phyloP scores from a whole-genome alignment of 1,139 yeast species.

The Kluyveromyces marxianus region DNA sequence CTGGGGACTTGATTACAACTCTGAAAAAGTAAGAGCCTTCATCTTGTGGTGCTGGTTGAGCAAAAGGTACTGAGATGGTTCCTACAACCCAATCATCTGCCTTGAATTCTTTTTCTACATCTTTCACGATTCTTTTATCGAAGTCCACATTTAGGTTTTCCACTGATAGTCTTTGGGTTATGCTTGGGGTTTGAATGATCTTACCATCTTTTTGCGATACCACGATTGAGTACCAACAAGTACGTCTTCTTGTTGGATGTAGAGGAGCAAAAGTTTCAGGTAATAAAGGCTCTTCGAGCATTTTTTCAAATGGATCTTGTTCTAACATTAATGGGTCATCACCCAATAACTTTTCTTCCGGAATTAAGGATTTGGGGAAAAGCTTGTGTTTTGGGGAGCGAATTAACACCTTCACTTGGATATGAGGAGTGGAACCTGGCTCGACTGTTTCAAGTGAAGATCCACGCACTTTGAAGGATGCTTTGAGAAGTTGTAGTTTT shows the following conservation, averaged over 20 bases:
- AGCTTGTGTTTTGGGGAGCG: conserved; percentile 59
- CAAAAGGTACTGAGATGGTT: conserved; percentile 65
- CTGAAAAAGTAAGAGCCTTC: conserved; percentile 60
- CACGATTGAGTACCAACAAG: conserved; percentile 62
- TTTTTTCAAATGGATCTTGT: conserved; percentile 62
- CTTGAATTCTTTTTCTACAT: conserved; percentile 24
- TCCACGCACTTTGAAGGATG: conserved; percentile 83
- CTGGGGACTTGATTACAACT: conserved; percentile 53
- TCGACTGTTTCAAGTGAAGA: conserved; percentile 54
- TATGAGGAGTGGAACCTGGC: conserved; percentile 66
- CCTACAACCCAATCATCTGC: conserved; percentile 49
- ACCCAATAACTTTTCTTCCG: conserved; percentile 34
- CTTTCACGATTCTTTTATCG: conserved; percentile 26
- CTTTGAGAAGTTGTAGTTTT: conserved; percentile 55
- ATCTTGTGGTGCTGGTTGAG: conserved; percentile 63
- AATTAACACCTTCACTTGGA: conserved; percentile 67
- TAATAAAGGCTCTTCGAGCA: conserved; percentile 56
- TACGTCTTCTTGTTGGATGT: conserved; percentile 54
- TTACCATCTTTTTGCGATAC: conserved; percentile 70
- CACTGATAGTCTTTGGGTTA: conserved; percentile 36
- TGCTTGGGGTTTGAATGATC: conserved; percentile 61
- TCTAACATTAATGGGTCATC: conserved; percentile 2
- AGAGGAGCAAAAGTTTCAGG: conserved; percentile 64
- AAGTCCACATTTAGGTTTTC: conserved; percentile 22
- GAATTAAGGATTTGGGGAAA: conserved; percentile 23